A percentile compares a stretch with the other conserved stretches of the same genome.
These are phyloP conservation scores for Saturnispora silvae DNA, from an alignment of 805 yeast species.

Conservation along the genomic window DNA sequence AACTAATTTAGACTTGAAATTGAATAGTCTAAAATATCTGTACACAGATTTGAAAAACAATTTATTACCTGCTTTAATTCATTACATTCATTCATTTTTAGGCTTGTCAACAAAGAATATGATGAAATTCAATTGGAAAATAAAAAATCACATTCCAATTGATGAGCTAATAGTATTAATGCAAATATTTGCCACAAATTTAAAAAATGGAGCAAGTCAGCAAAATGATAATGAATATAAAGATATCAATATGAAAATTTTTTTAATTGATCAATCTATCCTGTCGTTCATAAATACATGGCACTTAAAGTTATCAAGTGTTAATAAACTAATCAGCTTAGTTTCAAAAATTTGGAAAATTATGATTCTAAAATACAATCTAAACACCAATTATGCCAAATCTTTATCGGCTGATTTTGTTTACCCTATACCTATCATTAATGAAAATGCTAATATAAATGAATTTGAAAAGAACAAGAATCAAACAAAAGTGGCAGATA, in stretches of 20 bases:
- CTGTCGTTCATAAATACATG: constrained; percentile 16
- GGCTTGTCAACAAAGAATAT: constrained; percentile 32
- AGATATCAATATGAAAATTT: constrained; percentile 25
- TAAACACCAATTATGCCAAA: constrained; percentile 10
- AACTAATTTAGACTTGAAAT: constrained; percentile 13
- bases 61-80: constrained; percentile 45
- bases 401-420: constrained; percentile 6
- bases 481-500: not conserved
- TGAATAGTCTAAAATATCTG: constrained; percentile 24
- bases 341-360: constrained; percentile 18
- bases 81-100: constrained; percentile 44
- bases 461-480: not conserved
- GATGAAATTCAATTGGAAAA: constrained; percentile 44
- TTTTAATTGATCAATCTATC: constrained; percentile 17
- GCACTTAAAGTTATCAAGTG: constrained; percentile 18
- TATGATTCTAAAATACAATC: constrained; percentile 14
- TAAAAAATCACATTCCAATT: constrained; percentile 49
- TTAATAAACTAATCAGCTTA: constrained; percentile 16
- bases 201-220: constrained; percentile 27
- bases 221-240: constrained; percentile 10
- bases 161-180: constrained; percentile 45
- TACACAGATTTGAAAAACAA: constrained; percentile 44
- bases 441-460: not conserved
- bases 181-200: constrained; percentile 42
- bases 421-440: constrained; percentile 9